phyloP scores from a whole-genome alignment of 306 rosid species.

The Vigna angularis region DNA sequence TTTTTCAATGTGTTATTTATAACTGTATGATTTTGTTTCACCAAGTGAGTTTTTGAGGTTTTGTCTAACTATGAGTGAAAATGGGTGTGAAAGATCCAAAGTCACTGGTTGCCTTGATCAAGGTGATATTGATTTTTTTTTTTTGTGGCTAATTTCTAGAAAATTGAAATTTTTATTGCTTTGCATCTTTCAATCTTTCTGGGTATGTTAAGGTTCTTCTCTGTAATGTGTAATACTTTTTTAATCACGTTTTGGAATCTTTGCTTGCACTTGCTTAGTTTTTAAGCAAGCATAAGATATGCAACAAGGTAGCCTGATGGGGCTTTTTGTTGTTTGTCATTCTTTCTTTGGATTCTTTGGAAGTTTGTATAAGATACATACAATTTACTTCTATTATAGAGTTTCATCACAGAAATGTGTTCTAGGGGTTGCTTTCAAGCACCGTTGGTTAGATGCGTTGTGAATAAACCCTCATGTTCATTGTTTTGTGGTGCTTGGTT shows the following conservation, averaged over 20 bases:
- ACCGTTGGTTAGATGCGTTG: constrained; percentile 60
- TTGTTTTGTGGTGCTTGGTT: constrained; percentile 60
- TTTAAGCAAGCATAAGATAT: constrained; percentile 63
- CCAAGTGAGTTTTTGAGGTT: constrained; percentile 28
- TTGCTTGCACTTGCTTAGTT: constrained; percentile 69
- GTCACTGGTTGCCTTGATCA: background rate
- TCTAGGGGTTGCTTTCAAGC: constrained; percentile 68
- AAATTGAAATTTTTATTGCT: constrained; percentile 19
- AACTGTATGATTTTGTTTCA: constrained; percentile 10
- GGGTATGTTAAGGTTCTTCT: constrained; percentile 49
- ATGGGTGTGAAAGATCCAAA: background rate
- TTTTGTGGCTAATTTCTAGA: constrained; percentile 40
- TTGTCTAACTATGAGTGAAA: constrained; percentile 25
- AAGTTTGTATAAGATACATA: constrained; percentile 42
- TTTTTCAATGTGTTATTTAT: background rate
- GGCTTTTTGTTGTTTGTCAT: constrained; percentile 51
- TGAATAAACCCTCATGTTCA: constrained; percentile 74
- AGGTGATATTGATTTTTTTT: constrained; percentile 36
- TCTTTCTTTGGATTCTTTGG: constrained; percentile 61
- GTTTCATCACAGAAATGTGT: constrained; percentile 52
- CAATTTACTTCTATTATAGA: constrained; percentile 44
- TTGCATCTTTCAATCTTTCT: constrained; percentile 47
- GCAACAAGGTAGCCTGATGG: constrained; percentile 40
- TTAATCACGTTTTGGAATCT: constrained; percentile 48
- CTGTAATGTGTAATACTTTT: constrained; percentile 34